Evolutionary conservation across 768 basidiomycete genomes (phyloP), one percentile per base, ranked within the genome.

Genomic region (Leccinum ochraceum): DNA sequence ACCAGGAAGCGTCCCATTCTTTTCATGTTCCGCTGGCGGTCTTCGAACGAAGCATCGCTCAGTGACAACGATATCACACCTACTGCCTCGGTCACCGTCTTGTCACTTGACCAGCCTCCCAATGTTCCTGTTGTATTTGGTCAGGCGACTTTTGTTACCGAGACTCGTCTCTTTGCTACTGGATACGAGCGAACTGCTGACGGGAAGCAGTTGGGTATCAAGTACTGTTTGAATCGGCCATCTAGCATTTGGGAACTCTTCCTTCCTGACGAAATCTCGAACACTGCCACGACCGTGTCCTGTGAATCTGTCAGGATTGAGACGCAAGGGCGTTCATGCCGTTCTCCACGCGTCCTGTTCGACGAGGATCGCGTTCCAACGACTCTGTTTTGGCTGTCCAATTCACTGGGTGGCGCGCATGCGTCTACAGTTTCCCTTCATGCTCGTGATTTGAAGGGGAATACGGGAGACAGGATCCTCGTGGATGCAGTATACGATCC

Each of bases 181-280:
- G 88, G 87, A 0, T 88, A 86, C 67, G 84, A 87, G 51, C 77
- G 79, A 49, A 81, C 83, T 2, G 67, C 69, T 1, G 87, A 90
- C 56, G 84, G 81, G 4, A 81, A 84, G 44, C 63, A 83, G 17
- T 75, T 90, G 14, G 89, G 88, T 0, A 69, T 86, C 60, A 83
- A 80, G 60, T 74, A 75, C 4, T 90, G 88, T 68, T 78, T 77
- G 62, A 90, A 90, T 63, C 80, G 87, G 1, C 82, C 83, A 0
- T 50, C 49, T 6, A 80, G 81, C 0, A 80, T 89, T 16, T 88
- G 82, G 83, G 76, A 78, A n/a, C 63, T 88, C 22, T 62, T 42
- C 6, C 64, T 70, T 26, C n/a, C 60, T 56, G 30, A 3, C 20
- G 28, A 61, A 7, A 16, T 7, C 11, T 5, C 37, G 52, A 53